These are phyloP conservation scores for Vigna hirtella DNA, from an alignment of 306 rosid genomes.

Conservation along the genomic window DNA sequence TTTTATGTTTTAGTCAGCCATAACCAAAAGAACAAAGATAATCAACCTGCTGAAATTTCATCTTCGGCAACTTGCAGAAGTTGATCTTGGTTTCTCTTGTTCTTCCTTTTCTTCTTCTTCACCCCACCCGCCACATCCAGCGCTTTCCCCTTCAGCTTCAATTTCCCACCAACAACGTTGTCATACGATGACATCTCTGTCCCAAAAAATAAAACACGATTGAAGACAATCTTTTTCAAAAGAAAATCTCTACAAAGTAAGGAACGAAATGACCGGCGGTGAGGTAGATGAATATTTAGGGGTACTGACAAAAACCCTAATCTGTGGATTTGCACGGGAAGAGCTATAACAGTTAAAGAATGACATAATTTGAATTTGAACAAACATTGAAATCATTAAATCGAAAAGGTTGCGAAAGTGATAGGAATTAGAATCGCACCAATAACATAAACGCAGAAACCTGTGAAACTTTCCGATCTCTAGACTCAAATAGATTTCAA, in stretches of 20 bases:
- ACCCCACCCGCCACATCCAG: constrained; percentile 90
- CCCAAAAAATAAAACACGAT: neutral
- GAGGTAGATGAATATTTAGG: neutral
- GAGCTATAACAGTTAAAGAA: constrained; percentile 6
- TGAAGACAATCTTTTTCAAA: neutral
- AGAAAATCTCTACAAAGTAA: neutral
- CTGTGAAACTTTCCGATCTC: neutral
- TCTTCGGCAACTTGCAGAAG: constrained; percentile 52
- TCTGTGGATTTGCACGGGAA: neutral
- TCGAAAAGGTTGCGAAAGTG: neutral
- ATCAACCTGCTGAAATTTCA: constrained; percentile 66
- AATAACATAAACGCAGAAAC: neutral
- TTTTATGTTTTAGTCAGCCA: neutral
- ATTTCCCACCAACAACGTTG: constrained; percentile 89
- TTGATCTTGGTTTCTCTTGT: constrained; percentile 66
- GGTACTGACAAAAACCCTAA: constrained; percentile 38
- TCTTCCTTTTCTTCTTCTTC: constrained; percentile 95
- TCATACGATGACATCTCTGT: constrained; percentile 74
- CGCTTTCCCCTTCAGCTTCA: constrained; percentile 99
- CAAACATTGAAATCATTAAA: neutral
- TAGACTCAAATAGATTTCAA: constrained; percentile 3
- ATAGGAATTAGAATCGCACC: neutral
- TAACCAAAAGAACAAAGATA: constrained; percentile 6
- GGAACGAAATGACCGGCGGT: neutral
- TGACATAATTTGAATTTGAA: neutral